Evolutionary conservation across 225 moss, liverwort and hornwort genomes (phyloP).

Genomic region (Physcomitrellopsis africana): DNA sequence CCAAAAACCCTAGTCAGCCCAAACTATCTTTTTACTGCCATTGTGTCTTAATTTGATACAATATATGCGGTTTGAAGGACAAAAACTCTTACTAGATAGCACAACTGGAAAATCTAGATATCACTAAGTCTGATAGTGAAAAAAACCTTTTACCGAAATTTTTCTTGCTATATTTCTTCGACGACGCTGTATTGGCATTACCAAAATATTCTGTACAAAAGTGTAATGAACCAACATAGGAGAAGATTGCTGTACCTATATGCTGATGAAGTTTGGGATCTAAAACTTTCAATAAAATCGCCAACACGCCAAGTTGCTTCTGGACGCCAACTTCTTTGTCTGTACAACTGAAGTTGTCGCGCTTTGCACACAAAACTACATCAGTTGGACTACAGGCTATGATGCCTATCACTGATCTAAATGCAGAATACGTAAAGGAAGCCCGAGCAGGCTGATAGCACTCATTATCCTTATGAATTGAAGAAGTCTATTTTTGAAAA

Average conservation of each 20-base stretch:
- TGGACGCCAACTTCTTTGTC: constrained; percentile 94
- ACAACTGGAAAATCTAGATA: no score
- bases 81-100: no score
- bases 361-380: constrained; percentile 61
- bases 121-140: no score
- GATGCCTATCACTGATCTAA: neutral
- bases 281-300: constrained; percentile 77
- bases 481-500: neutral
- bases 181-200: neutral
- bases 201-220: constrained; percentile 34
- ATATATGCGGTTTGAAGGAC: no score
- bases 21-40: neutral
- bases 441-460: constrained; percentile 8
- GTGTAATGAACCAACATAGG: constrained; percentile 37
- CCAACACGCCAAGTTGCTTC: constrained; percentile 86
- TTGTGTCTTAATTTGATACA: neutral
- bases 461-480: neutral
- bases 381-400: constrained; percentile 25
- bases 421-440: neutral
- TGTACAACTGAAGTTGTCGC: constrained; percentile 94
- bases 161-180: no score
- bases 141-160: no score
- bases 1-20: neutral
- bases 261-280: constrained; percentile 97
- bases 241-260: constrained; percentile 64